These are phyloP conservation scores for Tinospora cordifolia DNA, from an alignment of 164 flowering plant genomes.

Conservation along the genomic window DNA sequence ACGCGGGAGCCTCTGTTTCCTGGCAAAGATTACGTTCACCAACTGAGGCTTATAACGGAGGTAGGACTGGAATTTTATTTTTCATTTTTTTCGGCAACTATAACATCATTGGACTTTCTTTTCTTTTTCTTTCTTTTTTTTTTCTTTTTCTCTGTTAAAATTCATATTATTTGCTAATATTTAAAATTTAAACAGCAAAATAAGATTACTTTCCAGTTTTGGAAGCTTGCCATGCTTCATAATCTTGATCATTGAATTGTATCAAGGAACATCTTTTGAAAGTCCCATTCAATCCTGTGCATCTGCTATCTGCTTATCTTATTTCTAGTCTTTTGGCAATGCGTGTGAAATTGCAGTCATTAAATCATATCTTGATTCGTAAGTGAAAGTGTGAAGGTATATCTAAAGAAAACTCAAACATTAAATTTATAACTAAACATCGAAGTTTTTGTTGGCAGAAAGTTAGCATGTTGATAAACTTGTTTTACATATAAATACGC, in stretches of 20 bases:
- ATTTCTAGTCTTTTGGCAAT: neutral
- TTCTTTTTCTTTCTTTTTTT: no score
- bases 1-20: conserved; percentile 75
- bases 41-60: conserved; percentile 81
- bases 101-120: neutral
- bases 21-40: conserved; percentile 87
- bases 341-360: neutral
- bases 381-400: no score
- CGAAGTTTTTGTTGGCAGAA: no score
- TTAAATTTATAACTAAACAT: no score
- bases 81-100: neutral
- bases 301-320: neutral
- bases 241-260: neutral
- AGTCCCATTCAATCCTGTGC: neutral
- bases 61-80: conserved; percentile 26
- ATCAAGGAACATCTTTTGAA: neutral
- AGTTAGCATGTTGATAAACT: no score
- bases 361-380: no score
- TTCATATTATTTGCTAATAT: neutral
- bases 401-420: no score
- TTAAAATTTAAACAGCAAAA: neutral
- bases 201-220: neutral
- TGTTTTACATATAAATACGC: no score
- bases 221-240: neutral
- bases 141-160: no score